Conservation (phyloP, 2,329 filamentous ascomycete species). For the Talaromyces sp. region DNA sequence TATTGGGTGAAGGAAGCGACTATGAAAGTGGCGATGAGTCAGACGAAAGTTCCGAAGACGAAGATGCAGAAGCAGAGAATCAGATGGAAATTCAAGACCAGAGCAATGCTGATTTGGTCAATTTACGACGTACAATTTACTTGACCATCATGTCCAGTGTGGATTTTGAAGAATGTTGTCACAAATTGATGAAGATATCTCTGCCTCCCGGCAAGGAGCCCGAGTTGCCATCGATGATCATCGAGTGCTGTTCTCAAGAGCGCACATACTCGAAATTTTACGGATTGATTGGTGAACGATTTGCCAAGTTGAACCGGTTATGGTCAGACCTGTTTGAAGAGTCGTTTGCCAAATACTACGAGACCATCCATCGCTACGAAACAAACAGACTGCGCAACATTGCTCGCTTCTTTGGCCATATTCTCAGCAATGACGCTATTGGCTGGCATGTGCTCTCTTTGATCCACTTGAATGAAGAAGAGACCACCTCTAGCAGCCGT, state of each 20-base stretch:
- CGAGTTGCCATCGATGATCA: conserved; percentile 92
- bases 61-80: conserved; percentile 72
- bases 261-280: conserved; percentile 98
- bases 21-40: conserved; percentile 67
- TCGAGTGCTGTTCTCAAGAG: conserved; percentile 95
- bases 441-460: conserved; percentile 85
- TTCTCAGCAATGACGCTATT: conserved; percentile 82
- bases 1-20: conserved; percentile 87
- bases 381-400: conserved; percentile 94
- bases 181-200: conserved; percentile 94
- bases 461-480: conserved; percentile 90
- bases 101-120: conserved; percentile 92
- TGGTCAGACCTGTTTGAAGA: conserved; percentile 93
- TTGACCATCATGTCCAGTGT: conserved; percentile 96
- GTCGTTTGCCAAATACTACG: conserved; percentile 88
- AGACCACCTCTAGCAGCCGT: conserved; percentile 91
- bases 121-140: conserved; percentile 89
- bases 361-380: conserved; percentile 95
- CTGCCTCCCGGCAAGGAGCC: conserved; percentile 81
- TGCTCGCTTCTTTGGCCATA: conserved; percentile 88
- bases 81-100: conserved; percentile 96
- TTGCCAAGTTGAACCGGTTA: conserved; percentile 90
- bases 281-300: conserved; percentile 87
- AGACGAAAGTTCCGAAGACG: conserved; percentile 62
- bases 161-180: conserved; percentile 92